phyloP scores from a whole-genome alignment of 1,284 basidiomycete genomes.

The Trichosporon inkin region DNA sequence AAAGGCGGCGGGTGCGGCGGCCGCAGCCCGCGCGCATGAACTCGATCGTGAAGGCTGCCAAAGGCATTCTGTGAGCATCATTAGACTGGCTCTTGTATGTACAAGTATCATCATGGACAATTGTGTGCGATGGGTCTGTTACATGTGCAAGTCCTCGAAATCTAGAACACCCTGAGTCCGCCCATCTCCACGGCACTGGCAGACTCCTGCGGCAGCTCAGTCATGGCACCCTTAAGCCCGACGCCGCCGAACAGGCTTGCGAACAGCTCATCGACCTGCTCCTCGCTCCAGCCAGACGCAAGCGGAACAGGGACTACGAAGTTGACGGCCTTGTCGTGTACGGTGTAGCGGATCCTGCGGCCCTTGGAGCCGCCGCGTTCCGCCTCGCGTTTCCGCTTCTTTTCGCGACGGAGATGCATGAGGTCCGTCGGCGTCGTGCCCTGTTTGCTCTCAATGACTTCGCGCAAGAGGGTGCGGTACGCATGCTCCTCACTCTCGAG shows the following conservation, averaged over 20 bases:
- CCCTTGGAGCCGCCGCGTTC: constrained; percentile 94
- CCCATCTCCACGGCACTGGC: constrained; percentile 14
- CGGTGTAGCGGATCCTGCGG: constrained; percentile 79
- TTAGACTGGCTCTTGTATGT: neutral
- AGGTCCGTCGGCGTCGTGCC: constrained; percentile 32
- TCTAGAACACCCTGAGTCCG: constrained; percentile 20
- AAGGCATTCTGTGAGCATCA: neutral
- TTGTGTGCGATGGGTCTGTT: neutral
- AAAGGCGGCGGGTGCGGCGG: neutral
- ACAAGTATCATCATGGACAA: neutral
- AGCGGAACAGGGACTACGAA: constrained; percentile 85
- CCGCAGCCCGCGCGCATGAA: neutral
- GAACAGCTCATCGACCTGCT: constrained; percentile 89
- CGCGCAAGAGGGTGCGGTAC: constrained; percentile 80
- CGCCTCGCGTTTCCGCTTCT: constrained; percentile 68
- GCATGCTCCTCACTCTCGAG: constrained; percentile 74
- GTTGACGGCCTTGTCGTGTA: constrained; percentile 87
- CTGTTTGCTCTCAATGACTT: constrained; percentile 68
- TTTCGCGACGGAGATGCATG: constrained; percentile 50
- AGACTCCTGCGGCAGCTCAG: constrained; percentile 3
- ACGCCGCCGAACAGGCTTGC: constrained; percentile 66
- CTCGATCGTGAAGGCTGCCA: constrained; percentile 6
- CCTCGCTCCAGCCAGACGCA: constrained; percentile 71
- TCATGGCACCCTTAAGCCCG: constrained; percentile 16
- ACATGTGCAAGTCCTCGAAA: neutral